Conservation (phyloP, 371 early-diverging fungal genomes). For the Fennellomyces sp. region DNA sequence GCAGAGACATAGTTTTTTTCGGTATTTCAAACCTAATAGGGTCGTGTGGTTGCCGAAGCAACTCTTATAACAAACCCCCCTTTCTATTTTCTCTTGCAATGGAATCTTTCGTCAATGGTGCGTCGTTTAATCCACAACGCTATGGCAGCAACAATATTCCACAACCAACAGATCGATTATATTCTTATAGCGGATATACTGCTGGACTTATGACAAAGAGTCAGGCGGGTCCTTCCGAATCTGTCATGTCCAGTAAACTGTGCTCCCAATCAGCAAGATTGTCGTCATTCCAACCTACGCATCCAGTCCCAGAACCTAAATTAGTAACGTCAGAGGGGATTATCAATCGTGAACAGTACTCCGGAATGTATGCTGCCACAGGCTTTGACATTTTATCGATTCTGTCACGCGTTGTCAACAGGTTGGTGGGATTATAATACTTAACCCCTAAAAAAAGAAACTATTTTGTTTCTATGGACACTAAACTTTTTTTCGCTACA, state of each 20-base stretch:
- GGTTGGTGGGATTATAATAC: constrained; percentile 14
- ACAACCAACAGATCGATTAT: constrained; percentile 9
- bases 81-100: background rate
- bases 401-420: constrained; percentile 52
- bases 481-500: background rate
- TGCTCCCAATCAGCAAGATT: background rate
- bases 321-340: background rate
- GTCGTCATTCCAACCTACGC: background rate
- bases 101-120: background rate
- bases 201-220: constrained; percentile 11
- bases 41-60: no score
- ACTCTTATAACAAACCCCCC: background rate
- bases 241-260: background rate
- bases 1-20: no score
- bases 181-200: constrained; percentile 11
- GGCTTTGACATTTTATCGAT: constrained; percentile 68
- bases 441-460: background rate
- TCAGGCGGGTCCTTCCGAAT: background rate
- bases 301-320: no score
- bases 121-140: constrained; percentile 11
- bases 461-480: background rate
- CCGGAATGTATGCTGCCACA: constrained; percentile 48
- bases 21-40: no score
- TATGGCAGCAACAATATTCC: constrained; percentile 4
- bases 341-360: background rate